Evolutionary conservation across 768 basidiomycete genomes (phyloP), one percentile per base, ranked within the genome.

Genomic region (Candolleomyces efflorescens): DNA sequence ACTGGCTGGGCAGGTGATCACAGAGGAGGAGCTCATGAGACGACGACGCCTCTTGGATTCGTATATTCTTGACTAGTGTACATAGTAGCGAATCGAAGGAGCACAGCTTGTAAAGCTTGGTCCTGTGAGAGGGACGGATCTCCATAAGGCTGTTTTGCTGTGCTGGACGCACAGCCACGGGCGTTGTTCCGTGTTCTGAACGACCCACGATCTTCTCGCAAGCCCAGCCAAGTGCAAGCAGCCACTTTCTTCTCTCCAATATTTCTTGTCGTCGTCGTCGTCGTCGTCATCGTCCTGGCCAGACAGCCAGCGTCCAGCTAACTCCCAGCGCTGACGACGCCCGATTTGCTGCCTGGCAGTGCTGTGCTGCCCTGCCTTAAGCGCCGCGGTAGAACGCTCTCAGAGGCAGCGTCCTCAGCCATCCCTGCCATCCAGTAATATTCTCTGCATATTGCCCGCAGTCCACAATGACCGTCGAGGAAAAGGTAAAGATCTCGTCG

Each of bases 21-120:
- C 82, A n/a, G 90, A 92, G 70, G 80, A 76, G 18, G 90, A 91
- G 70, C 69, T 93, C 68, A 87, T 94, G 79, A 74, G 86, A 64
- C 79, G 93, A 63, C 81, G 89, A 53, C 82, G 92, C 64, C 68
- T 94, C 68, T 75, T 94, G 54, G 88, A 90, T 62, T 79, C 86
- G 53, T 87, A 89, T 66, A 84, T 88, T 51, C 85, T 79, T 65
- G 76, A 78, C 60, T 73, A 72, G 67, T 64, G 62, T 61, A 26
- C 39, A 43, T 59, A 57, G 45, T 54, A 62, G 53, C 38, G 54
- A 54, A 26, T 27, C 26, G 18, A 56, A 49, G 23, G 51, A 32
- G 72, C 72, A 72, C 71, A 72, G 71, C 71, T 66, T 72, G 67
- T 53, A 60, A 53, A 62, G 61, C 56, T 60, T 57, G 51, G 59